phyloP scores from a whole-genome alignment of 2,329 filamentous ascomycete species.

The Colletotrichum horii region DNA sequence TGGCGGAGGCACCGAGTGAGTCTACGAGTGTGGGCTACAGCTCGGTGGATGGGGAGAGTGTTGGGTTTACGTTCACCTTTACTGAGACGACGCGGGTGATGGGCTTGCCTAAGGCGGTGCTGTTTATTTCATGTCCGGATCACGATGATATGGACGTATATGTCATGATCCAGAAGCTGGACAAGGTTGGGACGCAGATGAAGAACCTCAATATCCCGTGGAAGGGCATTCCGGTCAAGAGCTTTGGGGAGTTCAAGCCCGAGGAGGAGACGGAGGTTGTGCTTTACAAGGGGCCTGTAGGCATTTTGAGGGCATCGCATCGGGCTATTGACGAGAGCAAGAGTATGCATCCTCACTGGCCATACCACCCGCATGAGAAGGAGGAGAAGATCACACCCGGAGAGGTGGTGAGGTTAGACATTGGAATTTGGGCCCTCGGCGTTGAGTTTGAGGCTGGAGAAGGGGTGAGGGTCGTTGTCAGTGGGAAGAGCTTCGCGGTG shows the following conservation, averaged over 20 bases:
- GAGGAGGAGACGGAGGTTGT: conserved; percentile 28
- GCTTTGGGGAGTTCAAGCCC: conserved; percentile 25
- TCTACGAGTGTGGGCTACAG: conserved; percentile 29
- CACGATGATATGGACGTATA: conserved; percentile 49
- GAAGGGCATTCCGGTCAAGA: conserved; percentile 18
- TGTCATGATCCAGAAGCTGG: conserved; percentile 30
- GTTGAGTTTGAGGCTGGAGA: conserved; percentile 32
- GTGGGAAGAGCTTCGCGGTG: conserved; percentile 26
- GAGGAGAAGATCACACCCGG: conserved; percentile 23
- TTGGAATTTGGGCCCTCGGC: conserved; percentile 33
- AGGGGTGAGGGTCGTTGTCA: conserved; percentile 23
- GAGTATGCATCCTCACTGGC: conserved; percentile 32
- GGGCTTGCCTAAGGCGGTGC: conserved; percentile 48
- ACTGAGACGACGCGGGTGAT: conserved; percentile 40
- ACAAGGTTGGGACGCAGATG: conserved; percentile 21
- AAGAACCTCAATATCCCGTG: conserved; percentile 31
- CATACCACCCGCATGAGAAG: conserved; percentile 18
- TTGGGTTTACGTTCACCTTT: conserved; percentile 44
- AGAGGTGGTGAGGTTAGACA: conserved; percentile 28
- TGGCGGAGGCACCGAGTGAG: conserved; percentile 43
- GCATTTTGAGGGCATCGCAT: conserved; percentile 28
- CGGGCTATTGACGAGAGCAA: conserved; percentile 25
- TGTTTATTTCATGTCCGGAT: conserved; percentile 49
- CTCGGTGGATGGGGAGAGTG: background rate
- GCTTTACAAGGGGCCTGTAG: conserved; percentile 28